A percentile compares a stretch with the other conserved stretches of the same genome.
These are phyloP conservation scores for Cutaneotrichosporon sp. DNA, from an alignment of 1,284 basidiomycete genomes.

Conservation along the genomic window DNA sequence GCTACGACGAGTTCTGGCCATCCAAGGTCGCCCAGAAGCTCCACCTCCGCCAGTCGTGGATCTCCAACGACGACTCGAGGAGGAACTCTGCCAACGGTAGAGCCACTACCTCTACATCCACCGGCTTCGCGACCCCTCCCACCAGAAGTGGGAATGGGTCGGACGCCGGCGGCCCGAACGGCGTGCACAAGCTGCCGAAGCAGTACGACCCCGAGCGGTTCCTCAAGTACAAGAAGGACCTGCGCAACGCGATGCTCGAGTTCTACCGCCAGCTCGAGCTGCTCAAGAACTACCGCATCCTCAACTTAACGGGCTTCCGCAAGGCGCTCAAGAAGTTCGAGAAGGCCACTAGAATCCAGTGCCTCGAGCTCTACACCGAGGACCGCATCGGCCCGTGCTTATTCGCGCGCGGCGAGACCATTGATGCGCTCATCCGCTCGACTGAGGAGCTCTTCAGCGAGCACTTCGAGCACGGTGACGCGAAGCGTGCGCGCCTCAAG, in stretches of 20 bases:
- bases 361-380: conserved; percentile 71
- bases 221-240: conserved; percentile 73
- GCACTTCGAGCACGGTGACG: conserved; percentile 78
- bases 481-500: conserved; percentile 71
- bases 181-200: background rate
- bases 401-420: conserved; percentile 59
- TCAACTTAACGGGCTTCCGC: conserved; percentile 87
- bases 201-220: conserved; percentile 74
- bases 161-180: background rate
- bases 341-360: conserved; percentile 66
- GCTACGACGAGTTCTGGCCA: conserved; percentile 19
- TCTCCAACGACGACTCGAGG: conserved; percentile 6
- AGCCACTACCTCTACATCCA: background rate
- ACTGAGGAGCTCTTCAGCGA: conserved; percentile 72
- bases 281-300: conserved; percentile 79
- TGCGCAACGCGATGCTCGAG: conserved; percentile 80
- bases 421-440: conserved; percentile 70
- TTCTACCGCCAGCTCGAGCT: conserved; percentile 78
- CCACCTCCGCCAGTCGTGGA: conserved; percentile 30
- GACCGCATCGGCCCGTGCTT: conserved; percentile 63
- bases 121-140: background rate
- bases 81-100: background rate
- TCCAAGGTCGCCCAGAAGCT: conserved; percentile 24
- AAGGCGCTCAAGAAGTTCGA: conserved; percentile 94
- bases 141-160: background rate